These are phyloP conservation scores for Lepiota brunneoincarnata DNA, from an alignment of 768 basidiomycete species.

Conservation along the genomic window DNA sequence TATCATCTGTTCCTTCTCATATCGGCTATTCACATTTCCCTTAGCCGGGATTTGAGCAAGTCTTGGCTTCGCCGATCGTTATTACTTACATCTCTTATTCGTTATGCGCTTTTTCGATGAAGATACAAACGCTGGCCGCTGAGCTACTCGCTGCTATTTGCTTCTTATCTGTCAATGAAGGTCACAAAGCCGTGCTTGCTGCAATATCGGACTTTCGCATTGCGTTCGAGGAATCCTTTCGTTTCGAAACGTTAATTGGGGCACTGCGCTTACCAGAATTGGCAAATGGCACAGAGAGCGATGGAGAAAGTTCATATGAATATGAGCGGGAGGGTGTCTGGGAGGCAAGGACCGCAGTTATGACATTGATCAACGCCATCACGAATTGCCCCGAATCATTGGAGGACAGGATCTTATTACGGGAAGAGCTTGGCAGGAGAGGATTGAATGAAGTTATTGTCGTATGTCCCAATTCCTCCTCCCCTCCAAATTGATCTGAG, in stretches of 20 bases:
- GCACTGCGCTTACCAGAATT: conserved; percentile 56
- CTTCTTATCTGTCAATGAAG: conserved; percentile 65
- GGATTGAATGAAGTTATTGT: conserved; percentile 83
- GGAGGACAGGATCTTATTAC: conserved; percentile 73
- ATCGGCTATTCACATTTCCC: conserved; percentile 10
- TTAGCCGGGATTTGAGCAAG: conserved; percentile 70
- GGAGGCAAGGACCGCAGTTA: conserved; percentile 75
- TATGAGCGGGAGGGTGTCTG: conserved; percentile 69
- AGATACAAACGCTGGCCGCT: conserved; percentile 64
- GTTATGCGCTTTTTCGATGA: conserved; percentile 62
- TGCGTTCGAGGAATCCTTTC: conserved; percentile 66
- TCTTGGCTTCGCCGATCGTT: conserved; percentile 59
- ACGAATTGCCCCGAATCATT: conserved; percentile 72
- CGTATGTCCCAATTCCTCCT: conserved; percentile 45
- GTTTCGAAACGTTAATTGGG: conserved; percentile 74
- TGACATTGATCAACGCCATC: conserved; percentile 79
- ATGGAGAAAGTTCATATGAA: conserved; percentile 30
- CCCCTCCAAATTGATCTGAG: neutral
- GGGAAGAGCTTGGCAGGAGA: conserved; percentile 80
- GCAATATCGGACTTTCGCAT: conserved; percentile 81
- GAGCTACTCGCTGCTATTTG: conserved; percentile 87
- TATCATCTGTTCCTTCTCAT: neutral
- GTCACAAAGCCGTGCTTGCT: conserved; percentile 70
- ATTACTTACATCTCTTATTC: conserved; percentile 74
- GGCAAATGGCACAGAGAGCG: conserved; percentile 28